Percentiles rank a stretch among this genome's conserved stretches.
These are phyloP conservation scores for Candida maltosa DNA, from an alignment of 805 yeast genomes.

Conservation along the genomic window DNA sequence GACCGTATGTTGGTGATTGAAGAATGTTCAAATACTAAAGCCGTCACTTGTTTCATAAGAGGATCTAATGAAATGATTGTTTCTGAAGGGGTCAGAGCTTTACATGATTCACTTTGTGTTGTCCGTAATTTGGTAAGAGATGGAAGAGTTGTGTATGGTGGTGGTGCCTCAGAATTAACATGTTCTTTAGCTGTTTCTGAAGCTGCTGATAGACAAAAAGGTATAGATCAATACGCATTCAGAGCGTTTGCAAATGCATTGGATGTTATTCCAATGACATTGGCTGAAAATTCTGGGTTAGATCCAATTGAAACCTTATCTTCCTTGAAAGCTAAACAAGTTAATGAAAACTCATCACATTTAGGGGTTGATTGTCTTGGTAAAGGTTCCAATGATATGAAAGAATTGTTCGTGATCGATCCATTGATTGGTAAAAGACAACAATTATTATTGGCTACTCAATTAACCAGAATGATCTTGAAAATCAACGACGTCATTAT, in stretches of 20 bases:
- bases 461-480: slow-evolving; percentile 94
- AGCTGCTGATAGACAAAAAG: slow-evolving; percentile 89
- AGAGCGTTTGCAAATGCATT: slow-evolving; percentile 90
- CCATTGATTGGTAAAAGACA: slow-evolving; percentile 97
- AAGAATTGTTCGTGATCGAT: slow-evolving; percentile 88
- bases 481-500: slow-evolving; percentile 96
- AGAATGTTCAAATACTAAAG: slow-evolving; percentile 79
- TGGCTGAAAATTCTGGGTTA: slow-evolving; percentile 96
- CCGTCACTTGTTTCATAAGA: slow-evolving; percentile 89
- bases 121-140: slow-evolving; percentile 93
- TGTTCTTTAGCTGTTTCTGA: slow-evolving; percentile 88
- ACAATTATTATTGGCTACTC: slow-evolving; percentile 93
- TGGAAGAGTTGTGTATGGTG: slow-evolving; percentile 95
- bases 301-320: slow-evolving; percentile 91
- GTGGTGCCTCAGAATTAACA: slow-evolving; percentile 96
- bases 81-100: slow-evolving; percentile 93
- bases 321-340: slow-evolving; percentile 78
- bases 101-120: slow-evolving; percentile 95
- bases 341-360: slow-evolving; percentile 62
- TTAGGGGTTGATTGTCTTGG: slow-evolving; percentile 95
- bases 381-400: slow-evolving; percentile 86
- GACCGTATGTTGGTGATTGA: slow-evolving; percentile 95
- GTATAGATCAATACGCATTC: slow-evolving; percentile 97
- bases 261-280: slow-evolving; percentile 88
- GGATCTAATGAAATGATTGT: slow-evolving; percentile 98